These are phyloP conservation scores for Alternaria hordeiaustralica DNA, from an alignment of 2,329 filamentous ascomycete genomes.

Conservation along the genomic window DNA sequence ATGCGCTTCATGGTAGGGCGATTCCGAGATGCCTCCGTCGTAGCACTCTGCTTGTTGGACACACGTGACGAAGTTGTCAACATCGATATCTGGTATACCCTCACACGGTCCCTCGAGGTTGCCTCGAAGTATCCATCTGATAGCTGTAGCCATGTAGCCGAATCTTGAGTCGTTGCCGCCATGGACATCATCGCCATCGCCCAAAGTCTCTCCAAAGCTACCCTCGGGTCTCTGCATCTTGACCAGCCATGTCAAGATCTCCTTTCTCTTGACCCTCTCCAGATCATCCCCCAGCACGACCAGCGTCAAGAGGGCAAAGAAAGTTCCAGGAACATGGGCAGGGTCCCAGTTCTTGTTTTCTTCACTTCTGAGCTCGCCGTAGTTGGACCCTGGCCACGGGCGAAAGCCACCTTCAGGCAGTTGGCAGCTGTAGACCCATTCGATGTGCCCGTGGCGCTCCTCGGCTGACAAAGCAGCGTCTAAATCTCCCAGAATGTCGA, in stretches of 20 bases:
- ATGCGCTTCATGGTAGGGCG: slow-evolving; percentile 80
- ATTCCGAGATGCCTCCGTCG: slow-evolving; percentile 84
- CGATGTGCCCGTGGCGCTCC: slow-evolving; percentile 63
- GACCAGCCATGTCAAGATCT: slow-evolving; percentile 76
- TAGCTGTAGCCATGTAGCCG: slow-evolving; percentile 81
- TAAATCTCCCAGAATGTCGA: slow-evolving; percentile 77
- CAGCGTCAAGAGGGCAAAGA: slow-evolving; percentile 82
- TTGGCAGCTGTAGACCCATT: slow-evolving; percentile 88
- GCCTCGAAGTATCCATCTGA: slow-evolving; percentile 82
- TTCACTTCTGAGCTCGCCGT: slow-evolving; percentile 56
- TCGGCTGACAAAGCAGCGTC: slow-evolving; percentile 59
- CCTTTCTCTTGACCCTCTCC: slow-evolving; percentile 68
- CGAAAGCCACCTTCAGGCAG: slow-evolving; percentile 87
- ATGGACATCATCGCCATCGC: slow-evolving; percentile 65
- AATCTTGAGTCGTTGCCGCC: slow-evolving; percentile 87
- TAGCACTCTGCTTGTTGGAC: slow-evolving; percentile 75
- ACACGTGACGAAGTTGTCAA: slow-evolving; percentile 72
- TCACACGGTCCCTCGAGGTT: slow-evolving; percentile 58
- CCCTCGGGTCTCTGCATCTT: slow-evolving; percentile 81
- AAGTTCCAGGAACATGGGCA: slow-evolving; percentile 86
- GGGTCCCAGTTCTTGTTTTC: slow-evolving; percentile 69
- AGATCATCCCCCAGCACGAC: slow-evolving; percentile 68
- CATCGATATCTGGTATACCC: slow-evolving; percentile 74
- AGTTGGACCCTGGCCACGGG: slow-evolving; percentile 75
- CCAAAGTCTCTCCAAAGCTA: slow-evolving; percentile 86